phyloP scores from a whole-genome alignment of 2,329 filamentous ascomycete species.

The Immersiporthe knoxdaviesiana region DNA sequence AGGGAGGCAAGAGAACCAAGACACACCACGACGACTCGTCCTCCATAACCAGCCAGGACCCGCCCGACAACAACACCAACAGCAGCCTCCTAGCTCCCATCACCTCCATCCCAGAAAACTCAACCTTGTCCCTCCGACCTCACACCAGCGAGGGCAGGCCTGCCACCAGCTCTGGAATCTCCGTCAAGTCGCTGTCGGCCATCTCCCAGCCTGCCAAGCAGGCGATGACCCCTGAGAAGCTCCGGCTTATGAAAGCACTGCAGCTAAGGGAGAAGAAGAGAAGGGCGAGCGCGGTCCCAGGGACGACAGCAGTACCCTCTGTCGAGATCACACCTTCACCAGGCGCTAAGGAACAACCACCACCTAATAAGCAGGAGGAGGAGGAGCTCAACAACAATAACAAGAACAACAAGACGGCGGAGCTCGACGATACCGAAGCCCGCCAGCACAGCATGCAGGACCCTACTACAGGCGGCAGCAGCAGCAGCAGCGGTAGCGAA shows the following conservation, averaged over 20 bases:
- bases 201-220: constrained; percentile 42
- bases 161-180: constrained; percentile 50
- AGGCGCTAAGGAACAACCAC: constrained; percentile 1
- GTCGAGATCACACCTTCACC: constrained; percentile 33
- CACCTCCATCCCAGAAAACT: constrained; percentile 41
- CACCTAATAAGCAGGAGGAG: constrained; percentile 13
- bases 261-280: constrained; percentile 84
- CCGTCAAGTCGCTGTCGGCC: constrained; percentile 45
- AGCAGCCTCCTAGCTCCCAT: constrained; percentile 41
- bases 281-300: constrained; percentile 43
- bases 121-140: constrained; percentile 35
- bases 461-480: constrained; percentile 26
- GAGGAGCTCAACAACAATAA: constrained; percentile 34
- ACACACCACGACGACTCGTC: constrained; percentile 42
- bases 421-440: constrained; percentile 33
- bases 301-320: constrained; percentile 34
- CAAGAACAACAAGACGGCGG: constrained; percentile 25
- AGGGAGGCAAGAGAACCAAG: constrained; percentile 57
- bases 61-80: constrained; percentile 41
- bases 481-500: constrained; percentile 28
- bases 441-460: background rate
- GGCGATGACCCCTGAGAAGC: constrained; percentile 83
- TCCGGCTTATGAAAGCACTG: constrained; percentile 90
- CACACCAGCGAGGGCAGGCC: constrained; percentile 43
- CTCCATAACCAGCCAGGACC: constrained; percentile 40